A percentile compares a stretch with the other conserved stretches of the same genome.
These are phyloP conservation scores for Trametes cingulata DNA, from an alignment of 768 basidiomycete species.

Conservation along the genomic window DNA sequence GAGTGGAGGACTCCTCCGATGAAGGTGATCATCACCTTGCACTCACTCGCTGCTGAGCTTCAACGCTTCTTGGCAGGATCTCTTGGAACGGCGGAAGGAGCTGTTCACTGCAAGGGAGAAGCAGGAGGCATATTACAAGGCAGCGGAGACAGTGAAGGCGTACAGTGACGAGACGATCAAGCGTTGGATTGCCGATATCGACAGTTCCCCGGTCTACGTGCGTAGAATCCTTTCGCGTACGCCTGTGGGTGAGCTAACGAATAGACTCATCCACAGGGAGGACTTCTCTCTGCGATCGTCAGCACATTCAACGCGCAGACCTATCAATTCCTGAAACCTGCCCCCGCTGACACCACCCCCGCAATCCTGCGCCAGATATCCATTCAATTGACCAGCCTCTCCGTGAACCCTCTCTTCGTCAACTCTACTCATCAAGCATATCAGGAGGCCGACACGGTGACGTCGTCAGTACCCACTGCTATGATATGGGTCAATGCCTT, in stretches of 20 bases:
- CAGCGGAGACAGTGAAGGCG: not conserved
- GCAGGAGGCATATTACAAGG: not conserved
- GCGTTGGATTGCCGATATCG: constrained; percentile 4
- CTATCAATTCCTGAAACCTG: constrained; percentile 20
- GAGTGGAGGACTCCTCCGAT: no score
- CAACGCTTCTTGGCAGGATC: no score
- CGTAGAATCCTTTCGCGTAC: not conserved
- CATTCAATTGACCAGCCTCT: constrained; percentile 6
- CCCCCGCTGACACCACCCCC: not conserved
- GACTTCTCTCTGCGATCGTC: constrained; percentile 28
- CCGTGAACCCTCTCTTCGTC: constrained; percentile 4
- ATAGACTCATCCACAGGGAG: constrained; percentile 18
- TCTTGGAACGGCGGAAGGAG: not conserved
- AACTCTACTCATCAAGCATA: constrained; percentile 10
- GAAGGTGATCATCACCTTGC: no score
- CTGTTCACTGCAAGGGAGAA: constrained; percentile 39
- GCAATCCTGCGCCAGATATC: constrained; percentile 6
- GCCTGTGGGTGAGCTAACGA: not conserved
- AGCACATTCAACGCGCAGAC: constrained; percentile 28
- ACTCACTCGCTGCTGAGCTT: no score
- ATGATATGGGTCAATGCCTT: constrained; percentile 23
- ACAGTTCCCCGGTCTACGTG: constrained; percentile 2
- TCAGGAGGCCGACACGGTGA: no score
- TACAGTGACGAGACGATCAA: constrained; percentile 7
- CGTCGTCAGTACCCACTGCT: not conserved